Conservation (phyloP, 495 filamentous ascomycete genomes). For the Geopyxis carbonaria region DNA sequence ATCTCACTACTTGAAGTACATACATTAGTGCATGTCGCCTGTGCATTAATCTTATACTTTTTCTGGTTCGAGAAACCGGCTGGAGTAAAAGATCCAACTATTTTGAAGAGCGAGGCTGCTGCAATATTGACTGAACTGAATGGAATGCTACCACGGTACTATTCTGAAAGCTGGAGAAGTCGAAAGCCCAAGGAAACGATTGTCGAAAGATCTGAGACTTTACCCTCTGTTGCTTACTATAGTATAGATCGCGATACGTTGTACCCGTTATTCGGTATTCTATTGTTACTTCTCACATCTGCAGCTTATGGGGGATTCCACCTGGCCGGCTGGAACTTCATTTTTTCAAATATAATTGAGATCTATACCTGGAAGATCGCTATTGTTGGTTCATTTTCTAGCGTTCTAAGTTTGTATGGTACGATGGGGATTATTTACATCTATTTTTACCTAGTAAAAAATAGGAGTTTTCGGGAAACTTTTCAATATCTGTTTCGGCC, state of each 20-base stretch:
- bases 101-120: background rate
- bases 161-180: background rate
- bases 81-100: background rate
- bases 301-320: constrained; percentile 3
- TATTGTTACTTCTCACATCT: background rate
- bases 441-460: background rate
- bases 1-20: constrained; percentile 16
- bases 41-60: constrained; percentile 10
- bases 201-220: background rate
- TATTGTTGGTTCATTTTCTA: background rate
- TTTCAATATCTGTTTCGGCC: no score
- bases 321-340: constrained; percentile 1
- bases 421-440: no score
- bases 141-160: background rate
- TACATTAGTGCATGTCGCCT: constrained; percentile 13
- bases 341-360: background rate
- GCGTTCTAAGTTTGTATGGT: background rate
- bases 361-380: background rate
- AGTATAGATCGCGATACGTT: background rate
- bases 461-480: no score
- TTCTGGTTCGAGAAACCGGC: constrained; percentile 14
- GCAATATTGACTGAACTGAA: background rate
- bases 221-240: background rate
- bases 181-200: background rate
- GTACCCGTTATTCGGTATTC: background rate